Conservation (phyloP, 306 rosid genomes). For the Begonia peltatifolia region DNA sequence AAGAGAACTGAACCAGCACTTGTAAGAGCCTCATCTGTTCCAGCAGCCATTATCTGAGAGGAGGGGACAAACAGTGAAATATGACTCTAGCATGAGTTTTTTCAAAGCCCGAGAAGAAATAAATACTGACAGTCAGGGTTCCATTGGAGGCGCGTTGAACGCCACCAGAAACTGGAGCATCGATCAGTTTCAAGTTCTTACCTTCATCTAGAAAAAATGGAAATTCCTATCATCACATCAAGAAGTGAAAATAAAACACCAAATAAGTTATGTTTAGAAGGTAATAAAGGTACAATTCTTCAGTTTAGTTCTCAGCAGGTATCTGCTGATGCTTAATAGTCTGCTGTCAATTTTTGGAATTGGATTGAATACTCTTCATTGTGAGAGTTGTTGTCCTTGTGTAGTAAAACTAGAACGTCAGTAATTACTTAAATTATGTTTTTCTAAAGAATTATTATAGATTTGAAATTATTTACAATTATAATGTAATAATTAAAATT, state of each 20-base stretch:
- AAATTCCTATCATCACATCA: constrained; percentile 17
- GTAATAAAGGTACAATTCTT: too few species aligned
- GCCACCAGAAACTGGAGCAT: constrained; percentile 98
- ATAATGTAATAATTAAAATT: too few species aligned
- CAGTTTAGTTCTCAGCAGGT: too few species aligned
- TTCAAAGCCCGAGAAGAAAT: neutral
- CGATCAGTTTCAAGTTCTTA: constrained; percentile 77
- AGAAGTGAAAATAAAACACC: constrained; percentile 6
- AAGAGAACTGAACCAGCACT: constrained; percentile 66
- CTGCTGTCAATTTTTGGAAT: too few species aligned
- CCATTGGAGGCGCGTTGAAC: constrained; percentile 70
- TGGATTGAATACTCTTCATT: too few species aligned
- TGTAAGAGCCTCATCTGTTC: constrained; percentile 66
- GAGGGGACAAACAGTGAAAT: constrained; percentile 1
- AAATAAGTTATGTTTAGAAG: too few species aligned
- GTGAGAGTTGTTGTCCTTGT: too few species aligned
- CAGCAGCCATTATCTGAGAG: constrained; percentile 82
- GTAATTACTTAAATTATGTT: too few species aligned
- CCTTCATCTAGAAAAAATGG: constrained; percentile 49
- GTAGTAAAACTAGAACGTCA: too few species aligned
- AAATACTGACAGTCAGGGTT: constrained; percentile 63
- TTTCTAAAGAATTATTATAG: too few species aligned
- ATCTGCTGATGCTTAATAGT: too few species aligned
- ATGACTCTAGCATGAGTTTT: neutral
- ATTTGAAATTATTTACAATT: too few species aligned